Evolutionary conservation across 148 eudicot genomes (phyloP), one percentile per base, ranked within the genome.

Genomic region (Camellia granthamiana): DNA sequence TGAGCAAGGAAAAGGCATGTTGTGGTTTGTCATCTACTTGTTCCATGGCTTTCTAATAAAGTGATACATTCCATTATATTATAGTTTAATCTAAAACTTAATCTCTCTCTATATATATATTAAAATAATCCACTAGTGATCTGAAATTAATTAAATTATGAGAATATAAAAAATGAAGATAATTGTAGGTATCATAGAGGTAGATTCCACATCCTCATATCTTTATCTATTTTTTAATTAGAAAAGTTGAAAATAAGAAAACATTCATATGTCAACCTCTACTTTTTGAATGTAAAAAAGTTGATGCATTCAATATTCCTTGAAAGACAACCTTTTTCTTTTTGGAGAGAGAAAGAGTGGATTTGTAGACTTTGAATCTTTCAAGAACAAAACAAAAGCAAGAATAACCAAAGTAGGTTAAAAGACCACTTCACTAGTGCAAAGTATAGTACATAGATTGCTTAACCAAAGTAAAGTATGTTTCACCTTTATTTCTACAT

Each of bases 21-120:
- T 78, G 74, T 78, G 84, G 54, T 74, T 83, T 83, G 85, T 83
- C 82, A 83, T 83, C 15, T 68, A 78, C 81, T 46, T 59, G 78
- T 42, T 68, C 65, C 66, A 44, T 67, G 49, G 21, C 75, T 59
- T 61, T 68, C 79, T 60, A 13, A 30, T 21, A 58, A 69, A 51
- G 79, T 46, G 69, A 19, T 67, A 58, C 21, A 56, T 81, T 79
- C 69, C 64, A 60, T 70, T 9, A 21, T 47, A 47, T 19, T 12
- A 42, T 78, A 41, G 44, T 54, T 78, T 55, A 78, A 30, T 69
- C 38, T 67, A 67, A 54, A 30, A 30, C 38, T 30, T 30, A 30
- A 30, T 30, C 38, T 30, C 38, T 30, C 38, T 30, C 21, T 54
- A 8, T 51, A 38, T 21, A 18, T 21, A 23, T 6, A 58, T 42